phyloP scores from a whole-genome alignment of 2,329 filamentous ascomycete species.

The Davidsoniella australis region DNA sequence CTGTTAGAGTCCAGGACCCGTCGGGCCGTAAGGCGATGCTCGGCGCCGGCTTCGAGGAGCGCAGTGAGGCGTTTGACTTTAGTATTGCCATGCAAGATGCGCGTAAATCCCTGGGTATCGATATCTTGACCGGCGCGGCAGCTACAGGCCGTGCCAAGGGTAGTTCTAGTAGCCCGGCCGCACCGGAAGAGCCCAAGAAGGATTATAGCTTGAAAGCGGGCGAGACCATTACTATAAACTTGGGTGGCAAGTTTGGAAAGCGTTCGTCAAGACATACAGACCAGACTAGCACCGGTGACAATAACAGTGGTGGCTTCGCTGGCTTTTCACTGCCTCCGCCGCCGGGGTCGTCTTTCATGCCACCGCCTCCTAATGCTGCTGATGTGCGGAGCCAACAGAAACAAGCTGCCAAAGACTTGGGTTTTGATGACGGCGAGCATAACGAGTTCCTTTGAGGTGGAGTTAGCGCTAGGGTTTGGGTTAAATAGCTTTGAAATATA shows the following conservation, averaged over 20 bases:
- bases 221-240: constrained; percentile 58
- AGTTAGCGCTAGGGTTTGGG: not conserved
- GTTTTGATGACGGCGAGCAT: constrained; percentile 78
- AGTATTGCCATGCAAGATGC: constrained; percentile 65
- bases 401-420: constrained; percentile 45
- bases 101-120: constrained; percentile 49
- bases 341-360: constrained; percentile 44
- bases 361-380: constrained; percentile 48
- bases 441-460: constrained; percentile 51
- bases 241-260: constrained; percentile 30
- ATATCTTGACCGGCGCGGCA: constrained; percentile 19
- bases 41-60: constrained; percentile 75
- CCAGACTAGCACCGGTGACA: constrained; percentile 3
- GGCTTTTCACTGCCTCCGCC: constrained; percentile 51
- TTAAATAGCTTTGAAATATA: not conserved
- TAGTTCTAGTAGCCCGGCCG: constrained; percentile 15
- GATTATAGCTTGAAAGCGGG: constrained; percentile 81
- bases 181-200: constrained; percentile 35
- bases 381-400: constrained; percentile 45
- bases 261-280: constrained; percentile 15
- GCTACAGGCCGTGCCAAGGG: not conserved
- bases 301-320: constrained; percentile 16
- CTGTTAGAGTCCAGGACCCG: constrained; percentile 60
- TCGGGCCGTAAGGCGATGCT: constrained; percentile 60
- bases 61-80: constrained; percentile 75